Base-by-base conservation (phyloP, 164 flowering plant genomes). In the Paratinospora sagittata region DNA sequence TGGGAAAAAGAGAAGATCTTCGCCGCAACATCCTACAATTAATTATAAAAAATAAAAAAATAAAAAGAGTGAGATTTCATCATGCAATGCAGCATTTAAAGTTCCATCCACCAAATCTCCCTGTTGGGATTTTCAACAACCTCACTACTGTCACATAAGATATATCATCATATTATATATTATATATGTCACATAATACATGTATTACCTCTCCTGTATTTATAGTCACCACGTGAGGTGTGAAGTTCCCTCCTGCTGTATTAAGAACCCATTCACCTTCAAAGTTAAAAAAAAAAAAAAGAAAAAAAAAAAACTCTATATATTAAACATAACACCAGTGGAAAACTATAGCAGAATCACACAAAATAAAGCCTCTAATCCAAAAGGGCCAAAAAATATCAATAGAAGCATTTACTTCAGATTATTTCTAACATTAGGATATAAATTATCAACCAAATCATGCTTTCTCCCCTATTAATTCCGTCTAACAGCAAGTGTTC, bases 171-270 rank as follows among this genome's bases (percentile, higher is more conserved):
- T 63, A 65, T 12, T 6, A 65, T 33, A 49, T n/a, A n/a, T n/a
- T n/a, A n/a, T n/a, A n/a, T n/a, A n/a, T n/a, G n/a, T n/a, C 27
- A 24, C n/a, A 19, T n/a, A 58, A 24, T 57, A 21, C 23, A 67
- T 12, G 27, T 70, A 47, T 73, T 85, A 90, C 98, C 98, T 93
- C 98, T 66, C 98, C 98, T 37, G 89, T 81, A 57, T 82, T 74
- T 7, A 91, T 89, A 24, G 86, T 90, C 23, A 91, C 82, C 47
- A 93, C 83, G 81, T 91, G 96, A 0, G 97, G 96, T 0, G 87
- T 88, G 80, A 93, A 93, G 72, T 84, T 87, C 27, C 82, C 90
- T 41, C 92, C 91, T 3, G 93, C 93, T 1, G 95, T 80, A 70
- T 70, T 71, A 8, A 88, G 78, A 73, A 88, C 81, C 81, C 83